Evolutionary conservation across 148 eudicot species (phyloP).

Genomic region (Chenopodium suecicum): DNA sequence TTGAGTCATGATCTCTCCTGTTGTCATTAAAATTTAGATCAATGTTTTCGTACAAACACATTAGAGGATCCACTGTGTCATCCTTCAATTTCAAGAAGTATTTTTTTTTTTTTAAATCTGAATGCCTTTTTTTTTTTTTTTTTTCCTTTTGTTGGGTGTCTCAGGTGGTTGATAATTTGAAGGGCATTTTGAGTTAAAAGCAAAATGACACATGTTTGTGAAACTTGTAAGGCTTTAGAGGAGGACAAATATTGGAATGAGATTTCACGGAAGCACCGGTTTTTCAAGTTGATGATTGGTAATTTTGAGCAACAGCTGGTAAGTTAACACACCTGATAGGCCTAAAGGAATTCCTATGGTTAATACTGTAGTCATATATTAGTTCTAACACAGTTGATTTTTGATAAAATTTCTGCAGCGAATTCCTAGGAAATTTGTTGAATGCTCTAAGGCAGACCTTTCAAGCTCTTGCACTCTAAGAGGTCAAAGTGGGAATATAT

Average conservation of each 20-base stretch:
- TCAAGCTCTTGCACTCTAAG: neutral
- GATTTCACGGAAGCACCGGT: neutral
- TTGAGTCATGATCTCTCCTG: too few species aligned
- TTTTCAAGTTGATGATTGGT: conserved; percentile 19
- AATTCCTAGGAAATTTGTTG: conserved; percentile 19
- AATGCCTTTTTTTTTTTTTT: neutral
- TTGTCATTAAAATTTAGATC: too few species aligned
- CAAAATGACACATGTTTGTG: conserved; percentile 14
- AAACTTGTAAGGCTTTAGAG: neutral
- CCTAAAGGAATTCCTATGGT: neutral
- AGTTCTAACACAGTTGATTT: neutral
- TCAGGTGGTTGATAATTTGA: neutral
- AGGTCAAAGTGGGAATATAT: conserved; percentile 18
- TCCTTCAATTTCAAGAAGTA: too few species aligned
- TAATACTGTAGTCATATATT: neutral
- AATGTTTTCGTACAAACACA: too few species aligned
- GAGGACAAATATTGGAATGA: conserved; percentile 15
- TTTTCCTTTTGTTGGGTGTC: neutral
- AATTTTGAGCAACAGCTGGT: conserved; percentile 25
- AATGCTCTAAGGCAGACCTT: neutral
- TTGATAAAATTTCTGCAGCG: neutral
- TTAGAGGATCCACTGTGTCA: too few species aligned
- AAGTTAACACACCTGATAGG: neutral
- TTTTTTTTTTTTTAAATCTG: neutral
- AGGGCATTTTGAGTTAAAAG: neutral